Conservation (phyloP, 1,139 yeast species). For the Tardiomyces blankii region DNA sequence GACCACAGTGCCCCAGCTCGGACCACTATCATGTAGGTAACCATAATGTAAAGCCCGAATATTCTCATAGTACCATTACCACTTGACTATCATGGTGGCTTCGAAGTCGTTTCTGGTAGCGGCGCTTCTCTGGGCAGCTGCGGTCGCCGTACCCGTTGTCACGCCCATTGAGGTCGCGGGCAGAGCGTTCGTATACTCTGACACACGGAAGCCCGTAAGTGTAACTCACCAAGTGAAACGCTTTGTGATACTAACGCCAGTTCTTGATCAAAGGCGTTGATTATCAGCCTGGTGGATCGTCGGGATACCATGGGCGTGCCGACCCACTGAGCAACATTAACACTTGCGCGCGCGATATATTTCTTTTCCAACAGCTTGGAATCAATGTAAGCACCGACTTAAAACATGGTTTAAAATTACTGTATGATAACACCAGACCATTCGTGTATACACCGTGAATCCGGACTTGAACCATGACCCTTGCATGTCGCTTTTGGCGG, state of each 20-base stretch:
- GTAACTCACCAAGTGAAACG: background rate
- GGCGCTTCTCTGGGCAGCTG: background rate
- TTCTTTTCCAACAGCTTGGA: slow-evolving; percentile 62
- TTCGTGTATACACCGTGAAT: slow-evolving; percentile 56
- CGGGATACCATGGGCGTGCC: slow-evolving; percentile 36
- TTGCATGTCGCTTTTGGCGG: slow-evolving; percentile 77
- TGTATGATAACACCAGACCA: slow-evolving; percentile 6
- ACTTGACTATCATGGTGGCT: no score
- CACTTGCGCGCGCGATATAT: slow-evolving; percentile 72
- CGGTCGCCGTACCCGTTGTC: slow-evolving; percentile 7
- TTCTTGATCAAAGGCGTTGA: slow-evolving; percentile 73
- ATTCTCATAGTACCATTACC: no score
- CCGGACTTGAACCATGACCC: slow-evolving; percentile 74
- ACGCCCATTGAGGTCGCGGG: slow-evolving; percentile 40
- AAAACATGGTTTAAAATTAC: slow-evolving; percentile 29
- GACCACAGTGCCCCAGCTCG: no score
- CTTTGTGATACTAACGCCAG: slow-evolving; percentile 22
- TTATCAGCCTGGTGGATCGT: slow-evolving; percentile 67
- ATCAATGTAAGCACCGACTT: slow-evolving; percentile 46
- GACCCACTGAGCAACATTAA: slow-evolving; percentile 72
- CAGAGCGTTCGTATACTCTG: slow-evolving; percentile 61
- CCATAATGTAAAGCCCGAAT: no score
- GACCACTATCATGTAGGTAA: no score
- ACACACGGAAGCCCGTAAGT: slow-evolving; percentile 66
- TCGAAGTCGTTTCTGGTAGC: no score